Percentiles rank a stretch among this genome's conserved stretches.
These are phyloP conservation scores for Peronospora belbahrii DNA, from an alignment of 352 stramenopile species.

Conservation along the genomic window DNA sequence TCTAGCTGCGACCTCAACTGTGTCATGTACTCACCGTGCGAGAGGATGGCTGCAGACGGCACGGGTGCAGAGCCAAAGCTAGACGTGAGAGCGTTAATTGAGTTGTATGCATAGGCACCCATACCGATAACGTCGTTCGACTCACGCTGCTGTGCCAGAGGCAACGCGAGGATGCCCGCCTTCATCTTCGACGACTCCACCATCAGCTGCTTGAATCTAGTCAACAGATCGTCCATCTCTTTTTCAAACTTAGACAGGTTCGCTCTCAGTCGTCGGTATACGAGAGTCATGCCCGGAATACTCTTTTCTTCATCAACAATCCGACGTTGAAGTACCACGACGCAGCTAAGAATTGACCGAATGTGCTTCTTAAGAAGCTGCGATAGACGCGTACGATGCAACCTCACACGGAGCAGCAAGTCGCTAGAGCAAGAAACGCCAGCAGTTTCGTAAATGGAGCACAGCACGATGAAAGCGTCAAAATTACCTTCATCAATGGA, in stretches of 20 bases:
- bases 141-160: constrained; percentile 58
- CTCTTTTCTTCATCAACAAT: constrained; percentile 76
- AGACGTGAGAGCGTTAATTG: constrained; percentile 72
- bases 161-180: constrained; percentile 66
- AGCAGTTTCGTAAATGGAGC: constrained; percentile 72
- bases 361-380: constrained; percentile 76
- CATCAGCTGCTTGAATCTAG: constrained; percentile 70
- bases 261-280: constrained; percentile 58
- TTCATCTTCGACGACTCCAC: constrained; percentile 78
- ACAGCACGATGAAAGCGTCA: constrained; percentile 78
- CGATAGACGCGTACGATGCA: constrained; percentile 56
- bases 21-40: constrained; percentile 85
- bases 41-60: constrained; percentile 66
- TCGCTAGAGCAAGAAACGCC: constrained; percentile 59
- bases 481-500: constrained; percentile 79
- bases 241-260: constrained; percentile 56
- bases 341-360: constrained; percentile 54
- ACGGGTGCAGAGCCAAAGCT: constrained; percentile 46
- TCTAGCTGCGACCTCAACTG: constrained; percentile 78
- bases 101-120: constrained; percentile 71
- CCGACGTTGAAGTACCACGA: constrained; percentile 62
- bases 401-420: constrained; percentile 59
- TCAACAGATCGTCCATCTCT: constrained; percentile 59
- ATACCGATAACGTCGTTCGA: constrained; percentile 60
- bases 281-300: constrained; percentile 63